Evolutionary conservation across 2,329 filamentous ascomycete genomes (phyloP).

Genomic region (Septoria linicola): DNA sequence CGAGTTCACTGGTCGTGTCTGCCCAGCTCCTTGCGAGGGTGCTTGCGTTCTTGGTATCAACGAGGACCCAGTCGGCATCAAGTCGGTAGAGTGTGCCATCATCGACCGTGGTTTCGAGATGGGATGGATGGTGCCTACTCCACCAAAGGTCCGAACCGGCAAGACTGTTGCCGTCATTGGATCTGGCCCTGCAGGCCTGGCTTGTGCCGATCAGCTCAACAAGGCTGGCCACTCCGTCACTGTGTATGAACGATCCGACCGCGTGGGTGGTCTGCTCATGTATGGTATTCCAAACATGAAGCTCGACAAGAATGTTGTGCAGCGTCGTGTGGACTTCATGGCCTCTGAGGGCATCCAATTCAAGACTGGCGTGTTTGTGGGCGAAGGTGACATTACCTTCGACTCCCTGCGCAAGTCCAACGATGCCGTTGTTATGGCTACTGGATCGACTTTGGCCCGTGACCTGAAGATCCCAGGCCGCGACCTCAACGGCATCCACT

Average conservation of each 20-base stretch:
- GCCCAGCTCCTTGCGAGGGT: constrained; percentile 93
- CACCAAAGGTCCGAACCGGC: constrained; percentile 76
- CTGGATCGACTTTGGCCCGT: constrained; percentile 87
- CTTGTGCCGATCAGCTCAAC: constrained; percentile 90
- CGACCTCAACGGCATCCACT: constrained; percentile 86
- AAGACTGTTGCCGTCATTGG: constrained; percentile 88
- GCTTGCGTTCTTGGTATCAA: constrained; percentile 96
- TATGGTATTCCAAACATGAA: constrained; percentile 99
- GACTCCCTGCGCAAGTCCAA: constrained; percentile 69
- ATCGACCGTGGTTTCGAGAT: constrained; percentile 96
- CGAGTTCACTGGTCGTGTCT: constrained; percentile 95
- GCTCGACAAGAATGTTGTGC: constrained; percentile 95
- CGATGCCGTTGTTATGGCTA: constrained; percentile 86
- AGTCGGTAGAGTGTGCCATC: constrained; percentile 96
- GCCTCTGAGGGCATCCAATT: constrained; percentile 82
- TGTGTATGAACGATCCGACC: constrained; percentile 89
- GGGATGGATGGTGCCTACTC: constrained; percentile 92
- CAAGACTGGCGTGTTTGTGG: constrained; percentile 73
- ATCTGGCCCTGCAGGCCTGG: constrained; percentile 87
- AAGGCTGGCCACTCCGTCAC: constrained; percentile 84
- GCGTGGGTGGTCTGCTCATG: constrained; percentile 89
- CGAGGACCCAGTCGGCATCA: constrained; percentile 95
- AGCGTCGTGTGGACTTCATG: constrained; percentile 94
- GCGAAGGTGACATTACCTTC: constrained; percentile 68
- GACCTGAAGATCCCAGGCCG: constrained; percentile 89